Evolutionary conservation across 352 stramenopile genomes (phyloP).

Genomic region (Pythium monospermum): DNA sequence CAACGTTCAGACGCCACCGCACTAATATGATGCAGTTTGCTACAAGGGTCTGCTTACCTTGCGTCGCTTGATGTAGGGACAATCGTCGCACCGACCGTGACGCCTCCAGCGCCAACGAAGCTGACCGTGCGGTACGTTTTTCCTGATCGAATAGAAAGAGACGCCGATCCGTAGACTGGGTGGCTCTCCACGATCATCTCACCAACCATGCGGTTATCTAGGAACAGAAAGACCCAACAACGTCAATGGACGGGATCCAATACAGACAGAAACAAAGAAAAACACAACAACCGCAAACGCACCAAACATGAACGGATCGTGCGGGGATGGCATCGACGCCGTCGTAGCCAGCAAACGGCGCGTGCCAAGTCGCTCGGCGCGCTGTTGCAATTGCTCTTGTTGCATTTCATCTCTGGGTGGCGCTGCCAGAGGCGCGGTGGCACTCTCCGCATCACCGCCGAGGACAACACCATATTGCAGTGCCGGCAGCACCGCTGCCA

Average conservation of each 20-base stretch:
- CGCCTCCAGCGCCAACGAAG: slow-evolving; percentile 29
- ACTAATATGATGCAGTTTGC: too few species aligned
- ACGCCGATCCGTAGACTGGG: slow-evolving; percentile 48
- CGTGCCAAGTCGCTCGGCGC: slow-evolving; percentile 14
- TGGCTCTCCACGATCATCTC: slow-evolving; percentile 49
- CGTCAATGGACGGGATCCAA: too few species aligned
- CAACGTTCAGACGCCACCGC: background rate
- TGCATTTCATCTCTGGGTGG: slow-evolving; percentile 5
- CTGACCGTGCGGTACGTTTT: slow-evolving; percentile 39
- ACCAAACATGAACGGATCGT: slow-evolving; percentile 54
- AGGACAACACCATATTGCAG: background rate
- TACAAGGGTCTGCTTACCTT: too few species aligned
- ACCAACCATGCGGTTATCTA: slow-evolving; percentile 61
- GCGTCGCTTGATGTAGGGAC: slow-evolving; percentile 40
- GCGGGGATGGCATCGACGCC: slow-evolving; percentile 30
- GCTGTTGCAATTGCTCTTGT: slow-evolving; percentile 11
- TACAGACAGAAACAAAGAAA: too few species aligned
- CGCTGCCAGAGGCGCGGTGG: background rate
- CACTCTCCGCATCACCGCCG: background rate
- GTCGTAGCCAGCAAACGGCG: slow-evolving; percentile 26
- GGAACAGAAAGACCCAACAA: too few species aligned
- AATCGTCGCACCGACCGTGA: slow-evolving; percentile 26
- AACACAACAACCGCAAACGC: slow-evolving; percentile 4
- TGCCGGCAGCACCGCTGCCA: slow-evolving; percentile 1
- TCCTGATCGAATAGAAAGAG: slow-evolving; percentile 45